Conservation (phyloP, 306 rosid species). For the Prunus kanzakura region DNA sequence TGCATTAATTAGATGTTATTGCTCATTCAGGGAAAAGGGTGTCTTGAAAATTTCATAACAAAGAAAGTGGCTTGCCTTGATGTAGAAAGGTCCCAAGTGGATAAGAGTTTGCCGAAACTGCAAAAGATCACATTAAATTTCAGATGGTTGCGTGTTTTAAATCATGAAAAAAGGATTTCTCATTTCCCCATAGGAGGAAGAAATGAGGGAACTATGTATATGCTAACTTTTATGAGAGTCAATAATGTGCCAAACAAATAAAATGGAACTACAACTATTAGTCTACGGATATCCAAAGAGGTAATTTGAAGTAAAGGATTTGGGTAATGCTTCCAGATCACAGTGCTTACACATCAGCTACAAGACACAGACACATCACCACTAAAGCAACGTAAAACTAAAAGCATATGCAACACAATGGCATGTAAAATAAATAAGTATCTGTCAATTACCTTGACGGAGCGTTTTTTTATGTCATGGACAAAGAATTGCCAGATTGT, state of each 20-base stretch:
- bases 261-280: neutral
- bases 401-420: neutral
- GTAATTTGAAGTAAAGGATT: neutral
- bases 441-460: conserved; percentile 56
- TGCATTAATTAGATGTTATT: neutral
- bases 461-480: conserved; percentile 67
- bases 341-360: neutral
- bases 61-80: conserved; percentile 67
- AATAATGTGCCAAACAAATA: neutral
- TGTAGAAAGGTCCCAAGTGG: conserved; percentile 89
- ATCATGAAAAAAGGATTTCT: neutral
- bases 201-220: neutral
- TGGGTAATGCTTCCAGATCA: neutral
- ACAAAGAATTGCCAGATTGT: conserved; percentile 65
- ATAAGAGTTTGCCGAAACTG: conserved; percentile 98
- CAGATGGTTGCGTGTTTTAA: conserved; percentile 23
- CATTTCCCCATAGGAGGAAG: neutral
- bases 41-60: conserved; percentile 14
- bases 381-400: neutral
- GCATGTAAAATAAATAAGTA: neutral
- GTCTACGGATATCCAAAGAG: neutral
- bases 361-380: neutral
- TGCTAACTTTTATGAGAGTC: neutral
- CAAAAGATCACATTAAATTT: conserved; percentile 43
- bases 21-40: neutral